Conservation (phyloP, 2,329 filamentous ascomycete genomes). For the Lecanicillium sp. region DNA sequence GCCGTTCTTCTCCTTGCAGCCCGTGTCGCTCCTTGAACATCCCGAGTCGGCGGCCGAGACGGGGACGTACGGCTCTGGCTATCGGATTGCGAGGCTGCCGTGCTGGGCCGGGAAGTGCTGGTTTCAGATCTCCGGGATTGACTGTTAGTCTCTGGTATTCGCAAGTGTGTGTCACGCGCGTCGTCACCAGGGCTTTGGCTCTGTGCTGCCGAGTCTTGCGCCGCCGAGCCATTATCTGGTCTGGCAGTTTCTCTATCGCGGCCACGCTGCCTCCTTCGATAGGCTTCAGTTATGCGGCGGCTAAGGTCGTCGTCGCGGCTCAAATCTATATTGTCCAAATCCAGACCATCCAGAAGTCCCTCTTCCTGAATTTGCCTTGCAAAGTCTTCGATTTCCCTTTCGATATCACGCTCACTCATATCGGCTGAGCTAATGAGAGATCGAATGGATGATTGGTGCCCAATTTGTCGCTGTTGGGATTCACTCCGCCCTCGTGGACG, state of each 20-base stretch:
- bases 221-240: slow-evolving; percentile 16
- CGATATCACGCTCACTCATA: slow-evolving; percentile 68
- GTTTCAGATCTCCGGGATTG: slow-evolving; percentile 26
- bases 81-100: slow-evolving; percentile 33
- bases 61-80: slow-evolving; percentile 45
- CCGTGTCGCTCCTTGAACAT: slow-evolving; percentile 20
- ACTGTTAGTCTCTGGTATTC: slow-evolving; percentile 17
- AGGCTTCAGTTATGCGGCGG: slow-evolving; percentile 83
- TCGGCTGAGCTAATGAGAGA: slow-evolving; percentile 77
- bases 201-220: slow-evolving; percentile 11
- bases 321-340: slow-evolving; percentile 79
- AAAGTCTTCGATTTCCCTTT: slow-evolving; percentile 85
- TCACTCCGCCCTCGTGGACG: slow-evolving; percentile 32
- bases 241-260: slow-evolving; percentile 36
- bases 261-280: slow-evolving; percentile 66
- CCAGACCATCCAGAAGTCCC: slow-evolving; percentile 78
- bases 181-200: not conserved
- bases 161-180: slow-evolving; percentile 18
- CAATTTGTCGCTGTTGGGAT: slow-evolving; percentile 54
- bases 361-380: slow-evolving; percentile 83
- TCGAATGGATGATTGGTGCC: slow-evolving; percentile 83
- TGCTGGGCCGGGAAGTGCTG: slow-evolving; percentile 38
- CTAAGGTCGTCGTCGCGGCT: slow-evolving; percentile 84
- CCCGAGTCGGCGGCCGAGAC: slow-evolving; percentile 24
- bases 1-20: slow-evolving; percentile 40